Percentiles rank a stretch among this genome's conserved stretches.
Conservation (phyloP, 2,329 filamentous ascomycete genomes). For the Sclerotinia spermophila region DNA sequence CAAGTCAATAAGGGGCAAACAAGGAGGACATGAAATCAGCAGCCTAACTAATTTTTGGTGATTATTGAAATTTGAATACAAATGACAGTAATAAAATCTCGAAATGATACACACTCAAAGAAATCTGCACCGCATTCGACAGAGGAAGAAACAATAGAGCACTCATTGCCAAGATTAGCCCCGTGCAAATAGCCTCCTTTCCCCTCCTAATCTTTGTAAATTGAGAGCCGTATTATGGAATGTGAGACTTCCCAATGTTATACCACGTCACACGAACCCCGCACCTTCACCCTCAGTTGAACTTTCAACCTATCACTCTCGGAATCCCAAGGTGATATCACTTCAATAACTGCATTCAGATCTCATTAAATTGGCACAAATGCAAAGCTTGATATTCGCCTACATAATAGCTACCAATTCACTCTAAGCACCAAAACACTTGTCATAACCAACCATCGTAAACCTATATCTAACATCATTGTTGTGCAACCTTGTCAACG, state of each 20-base stretch:
- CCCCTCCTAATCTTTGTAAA: neutral
- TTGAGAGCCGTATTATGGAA: too few species aligned
- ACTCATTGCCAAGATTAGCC: neutral
- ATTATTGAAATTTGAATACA: neutral
- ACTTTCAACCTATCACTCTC: neutral
- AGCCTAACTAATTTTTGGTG: too few species aligned
- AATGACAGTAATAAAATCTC: neutral
- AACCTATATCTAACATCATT: constrained; percentile 72
- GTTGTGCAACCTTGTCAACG: constrained; percentile 64
- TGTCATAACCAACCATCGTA: constrained; percentile 65
- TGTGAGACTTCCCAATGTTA: too few species aligned
- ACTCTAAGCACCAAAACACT: constrained; percentile 50
- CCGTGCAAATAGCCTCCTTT: neutral
- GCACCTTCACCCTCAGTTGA: neutral
- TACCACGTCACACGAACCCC: neutral
- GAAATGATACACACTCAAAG: too few species aligned
- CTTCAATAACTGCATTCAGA: neutral
- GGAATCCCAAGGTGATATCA: neutral
- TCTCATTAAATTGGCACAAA: neutral
- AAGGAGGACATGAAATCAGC: too few species aligned
- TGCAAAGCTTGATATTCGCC: neutral
- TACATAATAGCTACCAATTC: neutral
- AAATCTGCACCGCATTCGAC: too few species aligned
- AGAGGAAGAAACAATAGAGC: neutral
- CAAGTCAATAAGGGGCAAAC: too few species aligned